A percentile compares a stretch with the other conserved stretches of the same genome.
Evolutionary conservation across 2,329 filamentous ascomycete species (phyloP).

Genomic region (Fonsecaea multimorphosa): DNA sequence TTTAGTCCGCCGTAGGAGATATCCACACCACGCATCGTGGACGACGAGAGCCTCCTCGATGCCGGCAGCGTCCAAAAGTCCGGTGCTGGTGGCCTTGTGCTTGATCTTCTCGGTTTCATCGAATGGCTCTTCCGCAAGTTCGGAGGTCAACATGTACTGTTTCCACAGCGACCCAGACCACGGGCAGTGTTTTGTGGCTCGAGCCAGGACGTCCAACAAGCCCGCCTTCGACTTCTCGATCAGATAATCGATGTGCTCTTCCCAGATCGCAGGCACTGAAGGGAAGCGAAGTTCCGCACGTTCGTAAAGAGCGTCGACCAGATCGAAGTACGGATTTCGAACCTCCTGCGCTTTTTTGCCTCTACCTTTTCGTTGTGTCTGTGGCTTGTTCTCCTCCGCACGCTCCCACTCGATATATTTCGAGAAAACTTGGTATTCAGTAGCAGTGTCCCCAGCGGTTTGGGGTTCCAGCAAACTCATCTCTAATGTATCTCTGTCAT

Average conservation of each 20-base stretch:
- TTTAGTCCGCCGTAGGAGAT: slow-evolving; percentile 84
- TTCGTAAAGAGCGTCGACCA: slow-evolving; percentile 72
- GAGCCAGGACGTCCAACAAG: slow-evolving; percentile 74
- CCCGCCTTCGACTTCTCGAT: slow-evolving; percentile 56
- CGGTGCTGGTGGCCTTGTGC: slow-evolving; percentile 85
- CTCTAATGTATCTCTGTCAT: slow-evolving; percentile 62
- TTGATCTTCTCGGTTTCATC: slow-evolving; percentile 87
- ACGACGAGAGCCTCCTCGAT: slow-evolving; percentile 89
- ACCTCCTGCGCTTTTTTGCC: slow-evolving; percentile 25
- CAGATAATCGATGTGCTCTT: slow-evolving; percentile 80
- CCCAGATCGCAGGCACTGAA: slow-evolving; percentile 77
- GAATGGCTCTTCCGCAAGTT: slow-evolving; percentile 77
- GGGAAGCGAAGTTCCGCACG: slow-evolving; percentile 77
- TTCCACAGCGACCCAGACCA: slow-evolving; percentile 94
- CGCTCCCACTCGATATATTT: slow-evolving; percentile 90
- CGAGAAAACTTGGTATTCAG: slow-evolving; percentile 59
- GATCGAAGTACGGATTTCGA: slow-evolving; percentile 57
- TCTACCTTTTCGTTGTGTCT: slow-evolving; percentile 52
- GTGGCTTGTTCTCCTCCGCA: slow-evolving; percentile 56
- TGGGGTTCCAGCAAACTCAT: slow-evolving; percentile 58
- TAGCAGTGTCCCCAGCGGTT: slow-evolving; percentile 58
- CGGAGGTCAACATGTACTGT: slow-evolving; percentile 82
- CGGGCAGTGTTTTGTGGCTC: slow-evolving; percentile 87
- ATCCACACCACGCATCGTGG: slow-evolving; percentile 93
- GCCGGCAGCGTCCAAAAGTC: slow-evolving; percentile 81